Conservation (phyloP, 805 yeast species). For the Zygosaccharomyces siamensis region DNA sequence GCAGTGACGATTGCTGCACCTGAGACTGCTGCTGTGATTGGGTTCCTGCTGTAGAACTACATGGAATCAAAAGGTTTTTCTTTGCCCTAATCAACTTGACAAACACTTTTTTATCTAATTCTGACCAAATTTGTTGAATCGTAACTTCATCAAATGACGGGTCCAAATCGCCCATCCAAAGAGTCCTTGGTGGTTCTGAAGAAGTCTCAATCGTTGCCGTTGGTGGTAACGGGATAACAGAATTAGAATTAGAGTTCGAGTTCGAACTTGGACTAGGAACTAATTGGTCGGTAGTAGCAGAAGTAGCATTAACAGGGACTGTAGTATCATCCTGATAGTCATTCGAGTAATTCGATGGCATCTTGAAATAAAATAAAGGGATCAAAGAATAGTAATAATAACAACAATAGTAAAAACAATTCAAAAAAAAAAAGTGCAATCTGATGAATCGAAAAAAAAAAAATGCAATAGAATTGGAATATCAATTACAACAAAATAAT, state of each 20-base stretch:
- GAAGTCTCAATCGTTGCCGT: conserved; percentile 45
- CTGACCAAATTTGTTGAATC: conserved; percentile 55
- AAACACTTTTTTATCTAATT: conserved; percentile 49
- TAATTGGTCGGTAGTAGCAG: no score
- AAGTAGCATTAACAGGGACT: not conserved
- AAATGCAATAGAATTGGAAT: not conserved
- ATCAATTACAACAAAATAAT: not conserved
- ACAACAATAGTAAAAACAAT: not conserved
- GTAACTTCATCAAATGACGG: conserved; percentile 71
- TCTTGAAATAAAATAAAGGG: not conserved
- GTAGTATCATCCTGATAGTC: not conserved
- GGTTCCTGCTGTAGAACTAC: conserved; percentile 23
- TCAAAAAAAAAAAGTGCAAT: not conserved
- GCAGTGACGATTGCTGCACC: not conserved
- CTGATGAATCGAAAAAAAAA: no score
- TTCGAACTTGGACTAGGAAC: not conserved
- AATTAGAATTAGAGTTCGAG: conserved; percentile 1
- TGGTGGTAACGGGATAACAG: conserved; percentile 49
- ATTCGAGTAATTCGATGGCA: not conserved
- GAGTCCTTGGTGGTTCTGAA: conserved; percentile 55
- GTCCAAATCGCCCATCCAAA: conserved; percentile 88
- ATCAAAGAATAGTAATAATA: not conserved
- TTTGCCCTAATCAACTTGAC: conserved; percentile 62
- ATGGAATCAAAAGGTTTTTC: conserved; percentile 34
- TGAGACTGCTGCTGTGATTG: conserved; percentile 4